Evolutionary conservation across 371 early-diverging fungal genomes (phyloP).

Genomic region (Mucor irregularis): DNA sequence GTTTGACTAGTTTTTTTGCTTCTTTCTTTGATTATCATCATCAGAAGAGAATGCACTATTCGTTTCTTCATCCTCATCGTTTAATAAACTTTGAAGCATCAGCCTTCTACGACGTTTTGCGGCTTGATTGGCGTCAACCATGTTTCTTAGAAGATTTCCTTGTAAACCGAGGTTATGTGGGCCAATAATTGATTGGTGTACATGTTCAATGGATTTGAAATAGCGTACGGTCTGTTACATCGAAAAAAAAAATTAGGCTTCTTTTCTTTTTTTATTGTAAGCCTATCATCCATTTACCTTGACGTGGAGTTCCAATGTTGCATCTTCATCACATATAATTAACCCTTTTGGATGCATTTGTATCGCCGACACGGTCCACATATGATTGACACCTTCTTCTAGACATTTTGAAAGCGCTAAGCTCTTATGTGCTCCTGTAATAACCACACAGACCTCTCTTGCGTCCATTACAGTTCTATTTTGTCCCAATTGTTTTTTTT

Average conservation of each 20-base stretch:
- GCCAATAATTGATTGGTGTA: constrained; percentile 81
- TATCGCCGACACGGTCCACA: constrained; percentile 91
- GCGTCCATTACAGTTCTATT: constrained; percentile 84
- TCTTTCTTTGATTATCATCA: constrained; percentile 13
- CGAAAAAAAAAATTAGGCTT: background rate
- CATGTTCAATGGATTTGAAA: constrained; percentile 89
- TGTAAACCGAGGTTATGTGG: constrained; percentile 78
- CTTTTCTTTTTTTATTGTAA: background rate
- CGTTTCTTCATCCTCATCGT: constrained; percentile 31
- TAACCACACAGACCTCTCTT: constrained; percentile 82
- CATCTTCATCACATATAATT: constrained; percentile 90
- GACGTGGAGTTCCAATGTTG: constrained; percentile 86
- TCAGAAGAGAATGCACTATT: constrained; percentile 15
- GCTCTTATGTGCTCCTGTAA: constrained; percentile 80
- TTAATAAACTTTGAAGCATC: constrained; percentile 43
- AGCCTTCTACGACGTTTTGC: constrained; percentile 42
- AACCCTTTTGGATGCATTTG: constrained; percentile 86
- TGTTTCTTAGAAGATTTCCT: constrained; percentile 51
- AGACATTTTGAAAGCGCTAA: constrained; percentile 85
- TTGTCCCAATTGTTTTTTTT: too few relatives aligned
- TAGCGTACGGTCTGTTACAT: constrained; percentile 82
- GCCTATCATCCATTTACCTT: constrained; percentile 44
- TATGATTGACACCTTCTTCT: constrained; percentile 86
- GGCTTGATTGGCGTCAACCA: constrained; percentile 44
- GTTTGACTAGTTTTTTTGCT: constrained; percentile 3